Percentiles rank a stretch among this genome's conserved stretches.
phyloP scores from a whole-genome alignment of 129 eudicot species.

The Arctium lappa region DNA sequence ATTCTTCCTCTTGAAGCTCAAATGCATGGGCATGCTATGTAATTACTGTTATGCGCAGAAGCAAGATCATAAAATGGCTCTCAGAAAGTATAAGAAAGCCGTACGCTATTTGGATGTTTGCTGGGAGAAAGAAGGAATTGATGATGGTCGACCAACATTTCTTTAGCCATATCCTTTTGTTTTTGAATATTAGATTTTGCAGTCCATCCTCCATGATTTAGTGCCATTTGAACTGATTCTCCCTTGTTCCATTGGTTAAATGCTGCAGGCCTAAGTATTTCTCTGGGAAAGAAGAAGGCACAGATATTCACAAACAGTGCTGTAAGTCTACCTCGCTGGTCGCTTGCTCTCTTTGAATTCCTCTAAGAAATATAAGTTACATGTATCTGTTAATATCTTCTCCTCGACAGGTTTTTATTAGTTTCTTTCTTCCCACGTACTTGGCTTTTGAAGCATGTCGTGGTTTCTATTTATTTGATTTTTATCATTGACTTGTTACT shows the following conservation, averaged over 20 bases:
- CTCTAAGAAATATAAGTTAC: neutral
- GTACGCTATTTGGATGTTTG: constrained; percentile 85
- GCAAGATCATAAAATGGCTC: constrained; percentile 89
- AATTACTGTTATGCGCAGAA: constrained; percentile 45
- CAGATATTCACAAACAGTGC: constrained; percentile 94
- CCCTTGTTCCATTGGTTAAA: neutral
- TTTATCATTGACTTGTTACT: neutral
- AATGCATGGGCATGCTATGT: neutral
- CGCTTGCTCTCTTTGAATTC: neutral
- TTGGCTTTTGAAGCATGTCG: neutral
- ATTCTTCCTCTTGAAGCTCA: neutral
- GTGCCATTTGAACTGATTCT: constrained; percentile 2
- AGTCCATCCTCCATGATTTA: neutral
- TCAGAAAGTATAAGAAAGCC: constrained; percentile 89
- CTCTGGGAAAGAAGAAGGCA: constrained; percentile 70
- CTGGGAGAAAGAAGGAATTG: constrained; percentile 97
- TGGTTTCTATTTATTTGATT: neutral
- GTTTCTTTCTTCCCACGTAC: neutral
- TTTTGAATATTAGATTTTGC: neutral
- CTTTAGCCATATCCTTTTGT: neutral
- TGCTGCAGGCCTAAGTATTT: constrained; percentile 50
- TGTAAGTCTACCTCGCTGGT: constrained; percentile 47
- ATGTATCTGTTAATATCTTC: neutral
- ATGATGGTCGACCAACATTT: constrained; percentile 59
- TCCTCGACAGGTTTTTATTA: neutral